A percentile compares a stretch with the other conserved stretches of the same genome.
These are phyloP conservation scores for Physcomitrellopsis africana DNA, from an alignment of 225 moss, liverwort and hornwort species.

Conservation along the genomic window DNA sequence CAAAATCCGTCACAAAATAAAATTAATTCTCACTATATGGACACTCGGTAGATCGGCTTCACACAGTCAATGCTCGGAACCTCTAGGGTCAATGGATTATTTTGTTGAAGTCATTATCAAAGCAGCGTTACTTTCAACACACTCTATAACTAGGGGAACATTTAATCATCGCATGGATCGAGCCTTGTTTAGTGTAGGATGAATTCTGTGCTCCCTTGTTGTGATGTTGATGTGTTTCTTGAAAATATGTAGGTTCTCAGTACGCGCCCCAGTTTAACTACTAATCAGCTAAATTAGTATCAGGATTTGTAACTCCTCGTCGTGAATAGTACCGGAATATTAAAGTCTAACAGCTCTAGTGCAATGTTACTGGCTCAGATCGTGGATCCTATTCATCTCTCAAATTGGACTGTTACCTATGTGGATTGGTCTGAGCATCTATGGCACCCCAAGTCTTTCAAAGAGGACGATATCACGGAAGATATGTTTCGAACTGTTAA, in stretches of 20 bases:
- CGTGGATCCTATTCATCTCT: slow-evolving; percentile 53
- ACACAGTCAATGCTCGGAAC: too few species aligned
- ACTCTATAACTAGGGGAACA: background rate
- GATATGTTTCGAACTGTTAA: slow-evolving; percentile 37
- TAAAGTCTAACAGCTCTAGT: background rate
- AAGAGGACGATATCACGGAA: slow-evolving; percentile 42
- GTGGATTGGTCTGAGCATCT: slow-evolving; percentile 74
- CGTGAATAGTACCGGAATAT: background rate
- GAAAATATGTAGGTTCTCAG: background rate
- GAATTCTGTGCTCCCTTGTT: background rate
- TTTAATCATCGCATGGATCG: background rate
- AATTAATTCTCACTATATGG: background rate
- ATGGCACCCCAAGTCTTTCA: slow-evolving; percentile 69
- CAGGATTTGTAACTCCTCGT: background rate
- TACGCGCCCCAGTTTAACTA: too few species aligned
- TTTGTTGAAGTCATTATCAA: background rate
- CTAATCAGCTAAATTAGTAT: background rate
- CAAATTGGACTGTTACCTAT: slow-evolving; percentile 68
- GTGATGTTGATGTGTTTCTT: too few species aligned
- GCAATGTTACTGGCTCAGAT: slow-evolving; percentile 42
- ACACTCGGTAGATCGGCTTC: background rate
- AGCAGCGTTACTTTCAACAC: background rate
- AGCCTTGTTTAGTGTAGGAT: background rate
- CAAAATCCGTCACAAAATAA: background rate
- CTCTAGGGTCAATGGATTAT: background rate